A percentile compares a stretch with the other conserved stretches of the same genome.
Conservation (phyloP, 371 early-diverging fungal species). For the Synchytrium microbalum region DNA sequence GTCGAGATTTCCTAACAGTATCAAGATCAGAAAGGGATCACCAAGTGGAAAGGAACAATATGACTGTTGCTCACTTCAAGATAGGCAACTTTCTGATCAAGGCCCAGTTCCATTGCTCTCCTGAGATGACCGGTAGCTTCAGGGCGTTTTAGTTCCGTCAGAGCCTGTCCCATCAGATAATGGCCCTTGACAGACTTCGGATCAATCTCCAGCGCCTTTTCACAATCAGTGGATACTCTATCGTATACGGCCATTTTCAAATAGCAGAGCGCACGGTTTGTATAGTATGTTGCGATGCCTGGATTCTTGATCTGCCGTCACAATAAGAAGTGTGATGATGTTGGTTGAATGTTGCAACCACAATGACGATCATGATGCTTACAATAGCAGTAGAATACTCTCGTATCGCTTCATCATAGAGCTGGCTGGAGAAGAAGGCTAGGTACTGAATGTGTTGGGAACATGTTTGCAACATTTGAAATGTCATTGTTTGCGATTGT, state of each 20-base stretch:
- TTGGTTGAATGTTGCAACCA: not conserved
- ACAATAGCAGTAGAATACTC: conserved; percentile 71
- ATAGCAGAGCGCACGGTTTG: conserved; percentile 70
- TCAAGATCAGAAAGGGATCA: not conserved
- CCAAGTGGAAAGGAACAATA: no score
- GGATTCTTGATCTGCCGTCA: conserved; percentile 53
- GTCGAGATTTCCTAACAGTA: conserved; percentile 56
- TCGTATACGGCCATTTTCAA: conserved; percentile 50
- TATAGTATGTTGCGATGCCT: conserved; percentile 56
- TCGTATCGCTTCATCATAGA: conserved; percentile 56
- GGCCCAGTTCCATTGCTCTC: conserved; percentile 44
- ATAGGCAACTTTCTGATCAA: conserved; percentile 49
- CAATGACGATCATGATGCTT: conserved; percentile 16
- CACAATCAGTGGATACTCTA: conserved; percentile 55
- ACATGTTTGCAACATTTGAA: no score
- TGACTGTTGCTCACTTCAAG: no score
- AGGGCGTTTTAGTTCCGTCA: conserved; percentile 33
- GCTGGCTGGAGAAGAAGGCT: conserved; percentile 39
- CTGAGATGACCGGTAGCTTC: conserved; percentile 32
- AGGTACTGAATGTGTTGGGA: no score
- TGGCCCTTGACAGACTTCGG: conserved; percentile 38
- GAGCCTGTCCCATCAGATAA: conserved; percentile 51
- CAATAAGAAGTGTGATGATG: not conserved
- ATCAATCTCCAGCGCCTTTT: conserved; percentile 65
- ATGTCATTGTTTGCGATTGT: no score